Evolutionary conservation across 2,329 filamentous ascomycete genomes (phyloP), one percentile per base, ranked within the genome.

Genomic region (Sporothrix brunneoviolacea): DNA sequence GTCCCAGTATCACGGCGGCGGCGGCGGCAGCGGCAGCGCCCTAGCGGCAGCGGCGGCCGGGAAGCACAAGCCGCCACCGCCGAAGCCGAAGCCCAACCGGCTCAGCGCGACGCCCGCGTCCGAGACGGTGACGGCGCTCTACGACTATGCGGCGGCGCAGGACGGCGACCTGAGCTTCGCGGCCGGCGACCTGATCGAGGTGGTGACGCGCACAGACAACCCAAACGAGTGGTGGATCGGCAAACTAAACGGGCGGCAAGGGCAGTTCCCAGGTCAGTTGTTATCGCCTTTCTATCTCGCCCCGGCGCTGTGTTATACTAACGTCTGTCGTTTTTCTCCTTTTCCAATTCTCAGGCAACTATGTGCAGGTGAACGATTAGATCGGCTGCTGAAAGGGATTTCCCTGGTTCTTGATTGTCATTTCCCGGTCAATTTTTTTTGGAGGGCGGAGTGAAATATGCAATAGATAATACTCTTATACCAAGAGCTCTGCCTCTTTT

Each of bases 161-260:
- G 90, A 95, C 57, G 91, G 91, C 3, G 93, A 98, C 64, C 72
- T 98, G 55, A 95, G 88, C 61, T 98, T 98, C 70, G 79, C 78
- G 16, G 82, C 88, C 0, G 91, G 91, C 5, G 93, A 98, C 55
- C 71, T 86, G 4, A 97, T 98, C 61, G 91, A 97, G 66, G 91
- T 98, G 59, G 66, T 93, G 3, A 77, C 76, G 54, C 79, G 88
- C 58, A 95, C 89, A n/a, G 76, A 79, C 55, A 96, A 95, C 61
- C 84, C 88, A 46, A 97, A 98, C 60, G 93, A 98, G 68, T 98
- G 93, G 93, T 98, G 93, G 93, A 84, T 77, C 8, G 93, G 93
- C 33, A 87, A 82, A 64, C 64, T 95, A 48, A 76, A 85, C 53
- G 89, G 86, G 43, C 85, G 84, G 69, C 74, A 87, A 62, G 93